Conservation (phyloP, 2,329 filamentous ascomycete genomes). For the Penicillium paneum region DNA sequence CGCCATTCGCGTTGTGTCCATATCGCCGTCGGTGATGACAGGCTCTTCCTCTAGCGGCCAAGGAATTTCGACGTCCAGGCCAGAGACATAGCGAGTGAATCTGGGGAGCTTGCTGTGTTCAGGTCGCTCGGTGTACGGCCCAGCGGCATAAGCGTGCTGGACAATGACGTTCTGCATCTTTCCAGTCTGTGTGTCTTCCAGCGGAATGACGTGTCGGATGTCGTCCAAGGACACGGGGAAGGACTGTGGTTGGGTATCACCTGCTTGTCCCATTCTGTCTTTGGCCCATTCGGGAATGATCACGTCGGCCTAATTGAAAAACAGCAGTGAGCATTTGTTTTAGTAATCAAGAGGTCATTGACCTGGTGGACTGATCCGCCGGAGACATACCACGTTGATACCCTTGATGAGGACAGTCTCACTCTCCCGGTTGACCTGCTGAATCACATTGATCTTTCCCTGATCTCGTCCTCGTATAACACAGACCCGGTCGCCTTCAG, state of each 20-base stretch:
- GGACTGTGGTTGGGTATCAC: conserved; percentile 49
- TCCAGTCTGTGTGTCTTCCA: conserved; percentile 65
- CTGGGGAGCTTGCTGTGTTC: conserved; percentile 44
- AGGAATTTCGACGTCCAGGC: conserved; percentile 69
- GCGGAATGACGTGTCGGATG: conserved; percentile 76
- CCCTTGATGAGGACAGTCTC: conserved; percentile 62
- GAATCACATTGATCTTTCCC: conserved; percentile 77
- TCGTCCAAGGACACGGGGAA: conserved; percentile 64
- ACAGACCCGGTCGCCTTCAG: conserved; percentile 73
- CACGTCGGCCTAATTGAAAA: conserved; percentile 39
- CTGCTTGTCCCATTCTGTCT: conserved; percentile 37
- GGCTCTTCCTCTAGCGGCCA: conserved; percentile 63
- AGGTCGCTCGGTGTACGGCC: conserved; percentile 51
- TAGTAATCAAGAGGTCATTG: no score
- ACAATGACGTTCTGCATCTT: conserved; percentile 71
- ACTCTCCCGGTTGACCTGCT: conserved; percentile 51
- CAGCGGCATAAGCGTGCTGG: conserved; percentile 61
- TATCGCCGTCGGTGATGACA: conserved; percentile 53
- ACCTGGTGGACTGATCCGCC: not conserved
- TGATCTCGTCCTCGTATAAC: conserved; percentile 73
- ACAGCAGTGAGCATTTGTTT: conserved; percentile 6
- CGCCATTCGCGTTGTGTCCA: conserved; percentile 72
- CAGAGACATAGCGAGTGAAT: conserved; percentile 59
- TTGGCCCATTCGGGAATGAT: conserved; percentile 39
- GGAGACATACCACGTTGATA: conserved; percentile 57